Conservation (phyloP, 768 basidiomycete genomes). For the Xanthoconium purpureum region DNA sequence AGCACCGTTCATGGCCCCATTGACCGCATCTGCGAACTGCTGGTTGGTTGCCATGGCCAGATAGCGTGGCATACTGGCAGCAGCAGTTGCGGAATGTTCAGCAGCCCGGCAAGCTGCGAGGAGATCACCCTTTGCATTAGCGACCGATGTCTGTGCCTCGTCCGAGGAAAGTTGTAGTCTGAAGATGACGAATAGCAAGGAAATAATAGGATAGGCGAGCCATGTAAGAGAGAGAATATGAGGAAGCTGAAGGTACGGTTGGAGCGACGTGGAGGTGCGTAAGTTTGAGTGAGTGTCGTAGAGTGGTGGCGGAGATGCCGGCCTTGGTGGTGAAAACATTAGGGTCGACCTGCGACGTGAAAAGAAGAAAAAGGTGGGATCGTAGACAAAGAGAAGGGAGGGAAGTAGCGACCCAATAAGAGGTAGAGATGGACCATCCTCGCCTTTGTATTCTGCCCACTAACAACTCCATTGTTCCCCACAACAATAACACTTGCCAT, state of each 20-base stretch:
- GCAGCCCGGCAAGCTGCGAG: constrained; percentile 83
- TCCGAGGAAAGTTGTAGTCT: constrained; percentile 72
- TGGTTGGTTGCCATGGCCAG: constrained; percentile 82
- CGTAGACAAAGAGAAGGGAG: constrained; percentile 13
- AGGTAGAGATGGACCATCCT: constrained; percentile 7
- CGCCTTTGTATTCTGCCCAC: constrained; percentile 22
- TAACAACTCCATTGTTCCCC: constrained; percentile 25
- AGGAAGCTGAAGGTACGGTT: constrained; percentile 79
- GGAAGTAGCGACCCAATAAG: constrained; percentile 12
- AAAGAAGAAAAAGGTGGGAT: constrained; percentile 6
- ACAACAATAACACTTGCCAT: constrained; percentile 30
- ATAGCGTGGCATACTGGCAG: constrained; percentile 86
- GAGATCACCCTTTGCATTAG: constrained; percentile 70
- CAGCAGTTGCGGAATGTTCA: constrained; percentile 73
- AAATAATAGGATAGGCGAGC: constrained; percentile 89
- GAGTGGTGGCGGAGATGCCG: constrained; percentile 47
- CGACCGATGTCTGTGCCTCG: constrained; percentile 63
- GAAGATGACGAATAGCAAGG: constrained; percentile 84
- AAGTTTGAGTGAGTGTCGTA: constrained; percentile 50
- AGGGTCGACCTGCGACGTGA: constrained; percentile 39
- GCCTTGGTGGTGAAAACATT: constrained; percentile 32
- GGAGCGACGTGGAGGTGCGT: constrained; percentile 42
- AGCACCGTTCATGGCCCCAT: constrained; percentile 74
- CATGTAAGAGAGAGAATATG: constrained; percentile 84
- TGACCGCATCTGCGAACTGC: constrained; percentile 74